Conservation (phyloP, 2,329 filamentous ascomycete species). For the Colletotrichum higginsianum region DNA sequence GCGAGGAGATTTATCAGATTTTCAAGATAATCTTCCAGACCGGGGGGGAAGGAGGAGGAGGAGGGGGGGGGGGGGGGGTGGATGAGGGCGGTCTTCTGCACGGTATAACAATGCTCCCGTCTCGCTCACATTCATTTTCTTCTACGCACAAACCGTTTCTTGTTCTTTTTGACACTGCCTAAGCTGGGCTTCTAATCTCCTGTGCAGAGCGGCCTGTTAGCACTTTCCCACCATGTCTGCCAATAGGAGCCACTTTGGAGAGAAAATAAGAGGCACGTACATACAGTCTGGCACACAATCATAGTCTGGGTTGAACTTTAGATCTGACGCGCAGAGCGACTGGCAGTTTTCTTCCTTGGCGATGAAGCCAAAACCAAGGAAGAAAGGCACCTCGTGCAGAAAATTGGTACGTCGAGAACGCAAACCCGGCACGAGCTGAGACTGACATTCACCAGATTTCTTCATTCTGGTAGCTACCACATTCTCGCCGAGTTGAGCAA, state of each 20-base stretch:
- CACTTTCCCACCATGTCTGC: neutral
- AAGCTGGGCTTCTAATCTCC: neutral
- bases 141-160: neutral
- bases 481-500: neutral
- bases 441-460: slow-evolving; percentile 46
- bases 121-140: neutral
- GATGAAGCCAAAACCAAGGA: slow-evolving; percentile 43
- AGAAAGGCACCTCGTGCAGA: slow-evolving; percentile 48
- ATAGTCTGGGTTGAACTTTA: too few species aligned
- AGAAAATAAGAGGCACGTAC: slow-evolving; percentile 24
- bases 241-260: neutral
- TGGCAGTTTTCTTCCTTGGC: slow-evolving; percentile 39
- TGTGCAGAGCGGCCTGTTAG: neutral
- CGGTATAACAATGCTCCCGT: neutral
- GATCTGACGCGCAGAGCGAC: neutral
- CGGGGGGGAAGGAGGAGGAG: too few species aligned
- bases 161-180: neutral
- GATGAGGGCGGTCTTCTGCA: too few species aligned
- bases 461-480: slow-evolving; percentile 47
- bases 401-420: slow-evolving; percentile 44
- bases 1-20: slow-evolving; percentile 28
- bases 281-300: neutral
- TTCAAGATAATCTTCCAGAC: neutral
- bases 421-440: fast-evolving
- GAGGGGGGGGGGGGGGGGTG: neutral